Percentiles rank a stretch among this genome's conserved stretches.
Conservation (phyloP, 352 stramenopile species). For the Stephanocyclus meneghinianus region DNA sequence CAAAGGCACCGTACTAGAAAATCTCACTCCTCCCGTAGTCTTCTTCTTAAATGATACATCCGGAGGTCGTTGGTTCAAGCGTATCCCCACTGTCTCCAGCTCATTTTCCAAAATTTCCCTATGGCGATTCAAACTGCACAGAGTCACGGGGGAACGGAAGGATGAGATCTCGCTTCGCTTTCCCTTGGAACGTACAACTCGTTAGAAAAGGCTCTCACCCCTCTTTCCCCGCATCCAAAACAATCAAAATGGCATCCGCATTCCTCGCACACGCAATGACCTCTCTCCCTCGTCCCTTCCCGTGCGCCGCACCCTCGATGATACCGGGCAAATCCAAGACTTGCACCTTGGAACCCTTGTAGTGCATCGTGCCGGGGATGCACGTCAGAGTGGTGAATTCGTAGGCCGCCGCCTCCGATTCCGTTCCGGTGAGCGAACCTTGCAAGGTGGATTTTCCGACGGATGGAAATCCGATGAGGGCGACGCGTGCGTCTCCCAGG, state of each 20-base stretch:
- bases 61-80: slow-evolving; percentile 94
- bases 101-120: slow-evolving; percentile 97
- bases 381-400: slow-evolving; percentile 99
- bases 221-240: slow-evolving; percentile 97
- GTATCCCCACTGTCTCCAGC: slow-evolving; percentile 96
- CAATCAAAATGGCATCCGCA: slow-evolving; percentile 99
- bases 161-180: too few relatives aligned
- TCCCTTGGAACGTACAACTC: too few relatives aligned
- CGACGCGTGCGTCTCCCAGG: slow-evolving; percentile 95
- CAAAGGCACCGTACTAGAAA: slow-evolving; percentile 88
- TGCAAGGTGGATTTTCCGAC: slow-evolving; percentile 87
- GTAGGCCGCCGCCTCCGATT: slow-evolving; percentile 94
- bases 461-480: slow-evolving; percentile 91
- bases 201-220: slow-evolving; percentile 12
- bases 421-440: slow-evolving; percentile 93
- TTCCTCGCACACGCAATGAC: slow-evolving; percentile 98
- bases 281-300: slow-evolving; percentile 95
- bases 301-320: slow-evolving; percentile 98
- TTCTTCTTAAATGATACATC: slow-evolving; percentile 93
- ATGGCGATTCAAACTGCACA: slow-evolving; percentile 88
- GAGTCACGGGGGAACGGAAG: neutral
- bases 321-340: slow-evolving; percentile 99
- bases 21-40: slow-evolving; percentile 68
- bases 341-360: slow-evolving; percentile 96
- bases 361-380: slow-evolving; percentile 91